Percentiles rank a stretch among this genome's conserved stretches.
These are phyloP conservation scores for Phialocephala sp. DNA, from an alignment of 2,329 filamentous ascomycete species.

Conservation along the genomic window DNA sequence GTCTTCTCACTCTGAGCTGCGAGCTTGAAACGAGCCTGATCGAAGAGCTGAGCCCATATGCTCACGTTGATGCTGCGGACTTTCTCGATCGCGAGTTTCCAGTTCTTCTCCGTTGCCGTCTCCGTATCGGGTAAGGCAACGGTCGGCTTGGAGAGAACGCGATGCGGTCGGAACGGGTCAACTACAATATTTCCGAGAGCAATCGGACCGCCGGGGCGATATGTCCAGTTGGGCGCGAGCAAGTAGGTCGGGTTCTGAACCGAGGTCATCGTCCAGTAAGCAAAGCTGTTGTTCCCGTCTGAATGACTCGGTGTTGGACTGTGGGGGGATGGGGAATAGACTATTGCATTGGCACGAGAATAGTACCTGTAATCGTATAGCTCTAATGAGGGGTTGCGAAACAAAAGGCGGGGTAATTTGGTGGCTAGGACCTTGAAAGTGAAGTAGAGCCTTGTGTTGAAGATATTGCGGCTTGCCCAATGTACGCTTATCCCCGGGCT, in stretches of 20 bases:
- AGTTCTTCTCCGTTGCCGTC: background rate
- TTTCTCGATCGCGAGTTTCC: background rate
- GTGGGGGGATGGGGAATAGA: no score
- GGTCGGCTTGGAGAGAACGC: background rate
- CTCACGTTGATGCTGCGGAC: background rate
- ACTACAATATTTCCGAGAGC: background rate
- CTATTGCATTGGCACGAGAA: no score
- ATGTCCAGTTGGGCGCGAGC: background rate
- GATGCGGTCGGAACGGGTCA: background rate
- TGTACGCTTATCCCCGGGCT: no score
- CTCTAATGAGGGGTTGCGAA: no score
- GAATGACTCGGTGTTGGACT: no score
- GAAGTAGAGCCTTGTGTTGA: no score
- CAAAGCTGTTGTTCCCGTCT: no score
- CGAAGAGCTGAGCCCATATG: background rate
- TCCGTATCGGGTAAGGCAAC: background rate
- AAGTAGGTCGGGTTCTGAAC: background rate
- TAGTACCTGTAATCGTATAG: no score
- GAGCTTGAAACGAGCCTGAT: background rate
- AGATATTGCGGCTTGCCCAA: no score
- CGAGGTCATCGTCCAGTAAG: background rate
- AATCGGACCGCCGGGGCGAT: background rate
- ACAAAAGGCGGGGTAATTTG: no score
- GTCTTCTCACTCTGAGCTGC: background rate
- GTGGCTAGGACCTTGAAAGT: no score